A percentile compares a stretch with the other conserved stretches of the same genome.
phyloP scores from a whole-genome alignment of 805 yeast species.

The Candida namnaoensis region DNA sequence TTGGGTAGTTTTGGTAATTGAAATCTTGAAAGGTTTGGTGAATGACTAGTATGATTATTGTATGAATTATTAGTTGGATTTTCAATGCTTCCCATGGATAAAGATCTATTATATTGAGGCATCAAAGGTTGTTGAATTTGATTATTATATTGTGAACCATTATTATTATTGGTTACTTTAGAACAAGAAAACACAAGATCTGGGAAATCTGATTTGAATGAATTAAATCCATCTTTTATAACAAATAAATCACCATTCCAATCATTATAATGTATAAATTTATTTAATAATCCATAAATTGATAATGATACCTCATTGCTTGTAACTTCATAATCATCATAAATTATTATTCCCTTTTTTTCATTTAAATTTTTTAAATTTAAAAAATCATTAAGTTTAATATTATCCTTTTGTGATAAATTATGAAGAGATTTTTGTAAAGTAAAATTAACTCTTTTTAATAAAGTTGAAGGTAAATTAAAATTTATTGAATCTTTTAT shows the following conservation, averaged over 20 bases:
- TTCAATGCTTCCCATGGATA: slow-evolving; percentile 10
- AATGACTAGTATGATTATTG: not conserved
- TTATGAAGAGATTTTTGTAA: slow-evolving; percentile 55
- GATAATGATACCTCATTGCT: slow-evolving; percentile 23
- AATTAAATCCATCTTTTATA: slow-evolving; percentile 31
- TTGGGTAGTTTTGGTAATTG: slow-evolving; percentile 36
- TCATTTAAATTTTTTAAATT: slow-evolving; percentile 13
- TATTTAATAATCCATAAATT: slow-evolving; percentile 37
- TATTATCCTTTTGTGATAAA: slow-evolving; percentile 43
- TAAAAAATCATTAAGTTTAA: slow-evolving; percentile 26
- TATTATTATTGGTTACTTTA: too few relatives aligned
- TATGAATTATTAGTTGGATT: too few relatives aligned
- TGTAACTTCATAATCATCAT: slow-evolving; percentile 12
- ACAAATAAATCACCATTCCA: slow-evolving; percentile 35
- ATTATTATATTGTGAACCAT: not conserved
- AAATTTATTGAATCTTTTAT: slow-evolving; percentile 59
- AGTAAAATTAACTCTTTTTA: slow-evolving; percentile 67
- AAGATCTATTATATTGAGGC: slow-evolving; percentile 10
- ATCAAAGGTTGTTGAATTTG: not conserved
- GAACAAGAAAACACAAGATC: slow-evolving; percentile 10
- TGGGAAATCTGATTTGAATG: slow-evolving; percentile 23
- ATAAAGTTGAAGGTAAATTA: slow-evolving; percentile 82
- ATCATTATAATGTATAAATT: slow-evolving; percentile 30
- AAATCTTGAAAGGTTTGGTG: slow-evolving; percentile 35
- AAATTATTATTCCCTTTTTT: slow-evolving; percentile 9